A percentile compares a stretch with the other conserved stretches of the same genome.
Conservation (phyloP, 257 asterid species). For the Lycium barbarum region DNA sequence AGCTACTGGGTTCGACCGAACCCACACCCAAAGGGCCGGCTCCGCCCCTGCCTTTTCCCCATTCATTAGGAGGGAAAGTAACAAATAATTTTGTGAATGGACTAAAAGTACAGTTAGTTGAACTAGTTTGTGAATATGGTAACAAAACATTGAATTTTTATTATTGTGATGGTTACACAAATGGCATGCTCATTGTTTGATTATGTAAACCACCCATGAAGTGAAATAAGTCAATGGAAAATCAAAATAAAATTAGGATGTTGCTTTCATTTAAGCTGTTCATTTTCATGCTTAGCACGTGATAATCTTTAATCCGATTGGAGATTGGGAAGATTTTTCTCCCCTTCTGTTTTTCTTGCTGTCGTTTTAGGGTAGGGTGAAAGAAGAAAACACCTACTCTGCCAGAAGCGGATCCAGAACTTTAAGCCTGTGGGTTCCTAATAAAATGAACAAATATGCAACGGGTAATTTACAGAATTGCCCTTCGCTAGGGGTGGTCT, state of each 20-base stretch:
- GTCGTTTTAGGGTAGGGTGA: background rate
- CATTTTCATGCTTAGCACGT: background rate
- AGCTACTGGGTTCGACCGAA: too few relatives aligned
- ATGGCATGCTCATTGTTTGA: constrained; percentile 28
- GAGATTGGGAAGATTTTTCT: background rate
- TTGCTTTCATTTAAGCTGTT: constrained; percentile 10
- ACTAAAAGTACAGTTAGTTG: constrained; percentile 37
- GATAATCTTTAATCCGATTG: background rate
- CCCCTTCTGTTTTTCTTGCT: background rate
- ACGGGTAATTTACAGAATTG: too few relatives aligned
- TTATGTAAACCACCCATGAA: background rate
- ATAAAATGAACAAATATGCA: too few relatives aligned
- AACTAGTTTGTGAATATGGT: constrained; percentile 36
- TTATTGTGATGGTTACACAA: background rate
- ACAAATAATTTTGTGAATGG: constrained; percentile 3
- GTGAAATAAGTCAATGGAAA: constrained; percentile 34
- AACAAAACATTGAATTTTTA: constrained; percentile 29
- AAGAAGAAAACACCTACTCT: background rate
- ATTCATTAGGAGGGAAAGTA: background rate
- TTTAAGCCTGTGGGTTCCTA: too few relatives aligned
- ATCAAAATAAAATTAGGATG: background rate
- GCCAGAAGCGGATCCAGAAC: too few relatives aligned
- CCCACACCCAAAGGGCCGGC: too few relatives aligned
- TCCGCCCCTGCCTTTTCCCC: too few relatives aligned
- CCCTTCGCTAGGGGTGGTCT: too few relatives aligned